Evolutionary conservation across 2,329 filamentous ascomycete genomes (phyloP).

Genomic region (Epichloe gansuensis): DNA sequence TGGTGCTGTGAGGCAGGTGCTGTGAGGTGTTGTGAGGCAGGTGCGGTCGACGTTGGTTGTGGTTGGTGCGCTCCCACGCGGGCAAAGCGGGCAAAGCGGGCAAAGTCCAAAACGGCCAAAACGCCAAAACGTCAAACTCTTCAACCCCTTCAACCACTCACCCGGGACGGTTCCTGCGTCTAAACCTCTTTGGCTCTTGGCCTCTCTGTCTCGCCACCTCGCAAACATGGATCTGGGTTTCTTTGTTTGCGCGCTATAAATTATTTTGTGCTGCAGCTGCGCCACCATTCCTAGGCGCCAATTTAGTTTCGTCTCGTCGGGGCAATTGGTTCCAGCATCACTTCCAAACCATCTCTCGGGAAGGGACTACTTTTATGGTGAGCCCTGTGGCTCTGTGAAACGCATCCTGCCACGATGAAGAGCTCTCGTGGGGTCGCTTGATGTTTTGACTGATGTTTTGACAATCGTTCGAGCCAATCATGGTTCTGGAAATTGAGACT

Average conservation of each 20-base stretch:
- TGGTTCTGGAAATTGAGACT: not conserved
- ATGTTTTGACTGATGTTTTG: slow-evolving; percentile 3
- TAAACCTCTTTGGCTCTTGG: not conserved
- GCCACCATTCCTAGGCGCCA: not conserved
- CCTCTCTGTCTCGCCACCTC: not conserved
- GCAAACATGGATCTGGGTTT: not conserved
- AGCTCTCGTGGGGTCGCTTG: not conserved
- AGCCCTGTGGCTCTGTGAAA: not conserved
- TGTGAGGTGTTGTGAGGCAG: not conserved
- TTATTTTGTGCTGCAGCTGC: not conserved
- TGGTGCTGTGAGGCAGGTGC: not conserved
- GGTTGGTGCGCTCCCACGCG: not conserved
- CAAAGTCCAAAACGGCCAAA: not conserved
- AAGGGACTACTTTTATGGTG: not conserved
- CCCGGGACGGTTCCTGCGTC: not conserved
- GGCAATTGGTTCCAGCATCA: not conserved
- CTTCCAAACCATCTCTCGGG: not conserved
- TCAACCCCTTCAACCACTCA: not conserved
- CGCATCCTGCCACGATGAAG: not conserved
- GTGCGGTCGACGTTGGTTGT: not conserved
- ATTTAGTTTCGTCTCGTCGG: not conserved
- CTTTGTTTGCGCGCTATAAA: not conserved
- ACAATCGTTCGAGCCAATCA: not conserved
- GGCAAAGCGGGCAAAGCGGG: not conserved
- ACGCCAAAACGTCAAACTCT: not conserved